Evolutionary conservation across 805 yeast genomes (phyloP), one percentile per base, ranked within the genome.

Genomic region (Middelhovenomyces tepae): DNA sequence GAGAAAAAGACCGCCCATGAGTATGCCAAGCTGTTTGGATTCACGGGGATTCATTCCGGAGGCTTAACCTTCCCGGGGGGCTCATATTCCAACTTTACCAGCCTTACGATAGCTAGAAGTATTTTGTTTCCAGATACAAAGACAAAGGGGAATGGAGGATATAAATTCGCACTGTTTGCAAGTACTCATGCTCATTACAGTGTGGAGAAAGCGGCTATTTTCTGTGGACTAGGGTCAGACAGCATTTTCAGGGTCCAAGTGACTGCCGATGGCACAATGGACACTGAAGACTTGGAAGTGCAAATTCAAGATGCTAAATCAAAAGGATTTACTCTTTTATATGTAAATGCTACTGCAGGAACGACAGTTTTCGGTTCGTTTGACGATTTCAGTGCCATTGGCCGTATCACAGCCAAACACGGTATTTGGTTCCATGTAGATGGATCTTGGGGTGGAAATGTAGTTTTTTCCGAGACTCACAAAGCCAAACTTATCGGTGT

Each of bases 401-500:
- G 75, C 1, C 48, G 37, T 1, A 52, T 83, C 2, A 73, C 86
- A 10, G 60, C 69, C 35, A 62, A 63, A 36, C 51, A 75, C 53
- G 54, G 65, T n/a, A 32, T 73, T 5, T 84, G 93, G 89, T 69
- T 80, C 50, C 94, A 83, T 53, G 71, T 83, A 25, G 94, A 83
- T 56, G 94, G 91, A 1, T 80, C 91, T 5, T 82, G 93, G 94
- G 94, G 94, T 21, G 94, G 89, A 6, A 84, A 84, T 46, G 76
- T 79, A 7, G 65, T 81, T 0, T 84, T 83, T 59, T 75, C 84
- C 26, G 45, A 53, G 0, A 59, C 43, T 7, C 71, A 73, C 35
- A 54, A 49, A 26, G 29, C 54, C 36, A 66, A 68, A 43, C 54
- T 83, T 39, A 20, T n/a, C 17, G 94, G 94, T 1, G 53, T 70